A percentile compares a stretch with the other conserved stretches of the same genome.
Evolutionary conservation across 2,329 filamentous ascomycete species (phyloP).

Genomic region (Magnaporthiopsis incrustans): DNA sequence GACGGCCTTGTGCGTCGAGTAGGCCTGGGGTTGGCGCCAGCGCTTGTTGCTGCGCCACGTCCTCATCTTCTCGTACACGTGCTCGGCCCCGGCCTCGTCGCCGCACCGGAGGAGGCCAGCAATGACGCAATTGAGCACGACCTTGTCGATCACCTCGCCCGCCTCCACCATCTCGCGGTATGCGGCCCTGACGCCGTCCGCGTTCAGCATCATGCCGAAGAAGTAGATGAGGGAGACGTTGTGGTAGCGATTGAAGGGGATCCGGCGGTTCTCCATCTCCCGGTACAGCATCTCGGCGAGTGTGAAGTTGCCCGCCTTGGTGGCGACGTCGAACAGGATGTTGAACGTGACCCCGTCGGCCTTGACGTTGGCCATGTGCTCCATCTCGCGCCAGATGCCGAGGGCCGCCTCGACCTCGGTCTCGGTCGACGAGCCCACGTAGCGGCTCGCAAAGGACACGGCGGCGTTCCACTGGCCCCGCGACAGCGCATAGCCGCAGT

Average conservation of each 20-base stretch:
- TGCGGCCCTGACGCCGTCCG: constrained; percentile 63
- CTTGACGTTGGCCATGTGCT: constrained; percentile 55
- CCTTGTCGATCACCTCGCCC: constrained; percentile 81
- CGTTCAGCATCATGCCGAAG: constrained; percentile 67
- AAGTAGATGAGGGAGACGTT: constrained; percentile 78
- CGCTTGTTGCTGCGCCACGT: constrained; percentile 14
- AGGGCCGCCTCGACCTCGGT: constrained; percentile 61
- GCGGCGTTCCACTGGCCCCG: constrained; percentile 75
- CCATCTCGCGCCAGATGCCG: constrained; percentile 84
- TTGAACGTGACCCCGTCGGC: constrained; percentile 82
- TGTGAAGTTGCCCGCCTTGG: constrained; percentile 74
- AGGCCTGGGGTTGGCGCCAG: constrained; percentile 35
- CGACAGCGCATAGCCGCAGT: constrained; percentile 60
- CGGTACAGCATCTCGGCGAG: constrained; percentile 78
- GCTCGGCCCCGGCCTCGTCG: constrained; percentile 68
- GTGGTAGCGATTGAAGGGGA: constrained; percentile 69
- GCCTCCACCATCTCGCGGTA: constrained; percentile 78
- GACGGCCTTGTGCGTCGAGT: constrained; percentile 39
- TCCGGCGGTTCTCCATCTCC: constrained; percentile 66
- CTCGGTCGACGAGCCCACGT: constrained; percentile 50
- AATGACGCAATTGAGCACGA: constrained; percentile 81
- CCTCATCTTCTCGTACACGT: constrained; percentile 82
- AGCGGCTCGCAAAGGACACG: constrained; percentile 69
- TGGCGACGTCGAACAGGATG: constrained; percentile 80
- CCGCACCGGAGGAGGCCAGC: constrained; percentile 66